Evolutionary conservation across 441 rosid species (phyloP), one percentile per base, ranked within the genome.

Genomic region (Aleurites moluccanus): DNA sequence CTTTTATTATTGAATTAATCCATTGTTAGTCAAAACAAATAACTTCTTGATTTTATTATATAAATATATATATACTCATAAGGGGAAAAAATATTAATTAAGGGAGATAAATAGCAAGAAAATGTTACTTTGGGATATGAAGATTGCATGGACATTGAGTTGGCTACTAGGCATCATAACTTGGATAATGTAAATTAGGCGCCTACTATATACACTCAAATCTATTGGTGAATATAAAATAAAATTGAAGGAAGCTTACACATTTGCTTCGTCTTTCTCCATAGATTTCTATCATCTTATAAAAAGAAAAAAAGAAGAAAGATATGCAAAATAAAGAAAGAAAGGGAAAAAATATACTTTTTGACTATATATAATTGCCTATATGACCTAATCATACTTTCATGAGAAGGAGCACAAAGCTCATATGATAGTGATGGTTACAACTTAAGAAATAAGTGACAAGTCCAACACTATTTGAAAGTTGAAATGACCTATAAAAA

Each of bases 141-240:
- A 42, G n/a, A 67, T 21, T 21, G 5, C 33, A 10, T 33, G 33
- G 47, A 16, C 40, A 30, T 1, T 15, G 21, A 21, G 44, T 28
- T 38, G 78, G 74, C 69, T 53, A 52, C 40, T 38, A 38, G 9
- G 40, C 40, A 27, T 10, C 42, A 14, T 4, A 10, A 50, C 27
- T 35, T 45, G 67, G 76, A 77, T 61, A 62, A 67, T 67, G 69
- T 52, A 65, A 35, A 20, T 61, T 10, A 42, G 77, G 62, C 53
- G 21, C 42, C 60, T 33, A 35, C 62, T 59, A 50, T 56, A 5
- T 4, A 60, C 62, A 3, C 68, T 4, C 20, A 60, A 13, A 45
- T 50, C 57, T 15, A 35, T 35, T 35, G 50, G 67, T 21, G 15
- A 45, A 25, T 21, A 25, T 10, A 6, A 4, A 35, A 1, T 47